A percentile compares a stretch with the other conserved stretches of the same genome.
Evolutionary conservation across 257 asterid genomes (phyloP).

Genomic region (Solanum neorickii): DNA sequence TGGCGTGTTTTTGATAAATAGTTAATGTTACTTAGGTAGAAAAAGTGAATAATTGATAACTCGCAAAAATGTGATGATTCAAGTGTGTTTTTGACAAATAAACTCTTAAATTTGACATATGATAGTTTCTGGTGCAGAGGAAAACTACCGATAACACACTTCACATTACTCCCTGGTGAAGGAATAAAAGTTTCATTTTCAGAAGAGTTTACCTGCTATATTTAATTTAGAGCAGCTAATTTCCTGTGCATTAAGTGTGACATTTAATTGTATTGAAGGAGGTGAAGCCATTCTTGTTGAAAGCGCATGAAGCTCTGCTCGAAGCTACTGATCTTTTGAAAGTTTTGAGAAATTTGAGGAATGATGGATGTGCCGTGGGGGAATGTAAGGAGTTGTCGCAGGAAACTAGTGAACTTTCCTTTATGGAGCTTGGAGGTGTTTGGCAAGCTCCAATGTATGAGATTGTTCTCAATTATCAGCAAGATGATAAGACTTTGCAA

Average conservation of each 20-base stretch:
- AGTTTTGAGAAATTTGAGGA: constrained; percentile 39
- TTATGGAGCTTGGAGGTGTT: constrained; percentile 60
- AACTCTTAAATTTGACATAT: background rate
- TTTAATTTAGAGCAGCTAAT: background rate
- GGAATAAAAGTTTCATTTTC: background rate
- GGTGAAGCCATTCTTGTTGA: constrained; percentile 38
- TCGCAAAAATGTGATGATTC: background rate
- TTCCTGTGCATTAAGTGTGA: background rate
- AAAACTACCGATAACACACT: background rate
- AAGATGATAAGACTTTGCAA: constrained; percentile 10
- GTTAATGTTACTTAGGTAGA: background rate
- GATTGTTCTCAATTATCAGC: constrained; percentile 29
- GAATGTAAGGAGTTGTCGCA: constrained; percentile 10
- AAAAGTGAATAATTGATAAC: background rate
- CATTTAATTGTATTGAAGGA: constrained; percentile 29
- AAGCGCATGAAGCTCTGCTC: constrained; percentile 62
- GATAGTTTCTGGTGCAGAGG: background rate
- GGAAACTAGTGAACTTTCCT: constrained; percentile 36
- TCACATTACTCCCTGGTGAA: background rate
- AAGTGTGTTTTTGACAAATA: background rate
- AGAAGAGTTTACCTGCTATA: background rate
- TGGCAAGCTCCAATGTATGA: constrained; percentile 80
- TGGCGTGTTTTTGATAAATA: too few species aligned
- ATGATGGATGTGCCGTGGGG: constrained; percentile 15
- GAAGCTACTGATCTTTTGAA: constrained; percentile 34